A percentile compares a stretch with the other conserved stretches of the same genome.
phyloP scores from a whole-genome alignment of 1,284 basidiomycete species.

The Tilletia walkeri region DNA sequence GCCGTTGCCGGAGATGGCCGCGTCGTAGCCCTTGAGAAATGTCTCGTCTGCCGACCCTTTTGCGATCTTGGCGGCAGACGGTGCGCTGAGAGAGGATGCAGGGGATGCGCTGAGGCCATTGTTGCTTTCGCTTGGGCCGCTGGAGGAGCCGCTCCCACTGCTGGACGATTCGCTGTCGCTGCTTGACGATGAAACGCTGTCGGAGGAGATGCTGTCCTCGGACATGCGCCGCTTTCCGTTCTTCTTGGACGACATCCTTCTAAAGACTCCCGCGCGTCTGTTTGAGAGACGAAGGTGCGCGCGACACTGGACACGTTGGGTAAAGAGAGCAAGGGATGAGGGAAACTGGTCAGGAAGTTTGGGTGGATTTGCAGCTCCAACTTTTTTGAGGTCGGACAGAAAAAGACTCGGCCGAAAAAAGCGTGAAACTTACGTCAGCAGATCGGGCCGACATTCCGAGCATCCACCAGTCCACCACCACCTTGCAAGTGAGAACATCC shows the following conservation, averaged over 20 bases:
- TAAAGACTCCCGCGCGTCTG: too few species aligned
- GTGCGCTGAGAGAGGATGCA: not conserved
- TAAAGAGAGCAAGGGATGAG: not conserved
- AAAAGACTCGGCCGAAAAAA: too few species aligned
- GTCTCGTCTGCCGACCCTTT: constrained; percentile 7
- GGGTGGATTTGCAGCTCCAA: too few species aligned
- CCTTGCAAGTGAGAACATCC: too few species aligned
- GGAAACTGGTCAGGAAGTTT: too few species aligned
- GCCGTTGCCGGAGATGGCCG: not conserved
- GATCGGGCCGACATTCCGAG: too few species aligned
- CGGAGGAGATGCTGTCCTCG: not conserved
- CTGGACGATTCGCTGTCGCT: not conserved
- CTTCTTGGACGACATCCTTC: constrained; percentile 1
- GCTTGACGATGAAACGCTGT: not conserved
- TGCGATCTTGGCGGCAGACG: not conserved
- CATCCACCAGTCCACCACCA: too few species aligned
- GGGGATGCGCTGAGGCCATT: not conserved
- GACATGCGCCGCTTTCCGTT: constrained; percentile 10
- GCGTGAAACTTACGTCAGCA: too few species aligned
- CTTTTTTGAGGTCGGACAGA: too few species aligned
- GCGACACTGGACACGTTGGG: not conserved
- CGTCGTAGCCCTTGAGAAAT: not conserved
- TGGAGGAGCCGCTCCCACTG: not conserved
- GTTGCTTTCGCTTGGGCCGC: not conserved
- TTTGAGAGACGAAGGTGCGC: not conserved